phyloP scores from a whole-genome alignment of 495 filamentous ascomycete species.

The Parachaetomium inaequale region DNA sequence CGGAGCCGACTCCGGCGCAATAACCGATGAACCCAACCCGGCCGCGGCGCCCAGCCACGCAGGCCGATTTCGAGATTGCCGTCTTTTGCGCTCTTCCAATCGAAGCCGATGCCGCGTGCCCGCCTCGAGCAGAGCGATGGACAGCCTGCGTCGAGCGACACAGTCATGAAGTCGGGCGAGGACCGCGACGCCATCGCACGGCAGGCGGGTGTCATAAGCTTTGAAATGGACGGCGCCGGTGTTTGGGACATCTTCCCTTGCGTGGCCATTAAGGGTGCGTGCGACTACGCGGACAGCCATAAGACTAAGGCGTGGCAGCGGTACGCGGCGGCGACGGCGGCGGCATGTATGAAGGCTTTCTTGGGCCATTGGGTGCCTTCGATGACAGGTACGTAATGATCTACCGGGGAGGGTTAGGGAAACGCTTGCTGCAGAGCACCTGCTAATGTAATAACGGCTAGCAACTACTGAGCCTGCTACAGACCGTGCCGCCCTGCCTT shows the following conservation, averaged over 20 bases:
- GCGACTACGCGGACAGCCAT: conserved; percentile 44
- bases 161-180: conserved; percentile 30
- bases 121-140: neutral
- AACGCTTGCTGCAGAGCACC: no score
- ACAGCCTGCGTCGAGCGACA: conserved; percentile 25
- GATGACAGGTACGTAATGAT: neutral
- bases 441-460: no score
- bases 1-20: no score
- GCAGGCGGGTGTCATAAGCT: conserved; percentile 29
- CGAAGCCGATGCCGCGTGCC: conserved; percentile 30
- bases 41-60: neutral
- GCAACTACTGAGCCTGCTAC: no score
- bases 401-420: no score
- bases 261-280: conserved; percentile 40
- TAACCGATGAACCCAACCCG: neutral
- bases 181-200: conserved; percentile 25
- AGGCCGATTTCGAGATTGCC: conserved; percentile 29
- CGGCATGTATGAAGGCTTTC: conserved; percentile 25
- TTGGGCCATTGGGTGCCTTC: conserved; percentile 13
- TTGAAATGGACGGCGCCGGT: conserved; percentile 46
- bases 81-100: conserved; percentile 35
- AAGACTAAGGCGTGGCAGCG: conserved; percentile 43
- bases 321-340: conserved; percentile 40
- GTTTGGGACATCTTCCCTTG: conserved; percentile 36
- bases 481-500: no score